Base-by-base conservation (phyloP, 805 yeast species). In the Monosporozyma unispora region DNA sequence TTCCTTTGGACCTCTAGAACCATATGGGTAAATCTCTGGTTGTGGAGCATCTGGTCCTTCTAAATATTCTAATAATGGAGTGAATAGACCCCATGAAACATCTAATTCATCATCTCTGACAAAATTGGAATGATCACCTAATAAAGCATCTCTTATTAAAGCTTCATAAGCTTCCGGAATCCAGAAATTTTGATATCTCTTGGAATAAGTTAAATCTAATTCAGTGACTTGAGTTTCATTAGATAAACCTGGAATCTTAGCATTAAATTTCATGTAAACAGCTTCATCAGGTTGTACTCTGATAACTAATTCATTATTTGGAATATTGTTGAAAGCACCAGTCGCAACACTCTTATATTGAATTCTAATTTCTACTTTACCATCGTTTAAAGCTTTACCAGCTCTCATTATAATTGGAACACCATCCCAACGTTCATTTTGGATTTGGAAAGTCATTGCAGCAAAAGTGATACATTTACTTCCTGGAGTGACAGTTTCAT, bases 91-190 rank as follows among this genome's bases (percentile, higher is more conserved):
- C 99, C 99, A 93, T 52, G 95, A 84, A 51, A 84, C 81, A 50
- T 90, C 97, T 64, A 93, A 78, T 73, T 93, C 99, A 67, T 93
- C 99, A 66, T 90, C 97, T 72, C 99, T 84, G 35, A 93, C 98
- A 67, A 93, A 93, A 73, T 91, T 91, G 47, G 98, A 86, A 71
- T 93, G 99, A 69, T 90, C 96, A 50, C 95, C 98, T 57, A 80
- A 77, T 63, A 84, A 70, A 54, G 91, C 86, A 69, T 93, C 98
- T 69, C 95, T 81, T 60, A 93, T 87, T 59, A 93, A 79, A 1
- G 96, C 85, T 74, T 93, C 99, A 69, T 93, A 93, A 39, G 98
- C 98, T 74, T 91, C 96, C 42, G 99, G 98, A 62, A 93, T 90
- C 83, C 93, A 85, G 71, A 87, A 84, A 64, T 87, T 84, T 55